Conservation (phyloP, 2,329 filamentous ascomycete genomes). For the Metarhizium humberi region DNA sequence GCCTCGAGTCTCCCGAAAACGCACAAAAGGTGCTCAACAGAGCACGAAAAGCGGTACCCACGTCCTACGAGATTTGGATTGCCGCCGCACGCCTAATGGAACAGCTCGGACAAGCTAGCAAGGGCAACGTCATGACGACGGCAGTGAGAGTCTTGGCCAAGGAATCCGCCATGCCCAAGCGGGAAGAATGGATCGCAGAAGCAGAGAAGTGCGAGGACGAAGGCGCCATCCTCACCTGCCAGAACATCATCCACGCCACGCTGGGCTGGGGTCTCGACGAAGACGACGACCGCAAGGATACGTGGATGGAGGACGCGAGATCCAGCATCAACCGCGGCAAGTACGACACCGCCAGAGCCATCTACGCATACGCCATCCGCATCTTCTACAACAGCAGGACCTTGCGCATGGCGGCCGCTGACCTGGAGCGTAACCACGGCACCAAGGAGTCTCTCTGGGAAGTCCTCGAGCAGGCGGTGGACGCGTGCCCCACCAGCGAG, state of each 20-base stretch:
- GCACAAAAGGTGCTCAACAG: constrained; percentile 93
- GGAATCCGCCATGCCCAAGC: constrained; percentile 91
- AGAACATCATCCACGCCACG: constrained; percentile 84
- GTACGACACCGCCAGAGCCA: constrained; percentile 86
- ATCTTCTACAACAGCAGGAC: constrained; percentile 83
- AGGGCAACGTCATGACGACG: constrained; percentile 89
- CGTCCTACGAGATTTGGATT: constrained; percentile 94
- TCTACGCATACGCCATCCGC: constrained; percentile 83
- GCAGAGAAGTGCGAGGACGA: constrained; percentile 93
- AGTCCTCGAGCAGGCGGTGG: constrained; percentile 85
- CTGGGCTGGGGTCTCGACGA: constrained; percentile 90
- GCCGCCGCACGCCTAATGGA: constrained; percentile 87
- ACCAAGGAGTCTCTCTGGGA: constrained; percentile 74
- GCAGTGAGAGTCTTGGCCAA: constrained; percentile 81
- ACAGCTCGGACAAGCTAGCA: constrained; percentile 67
- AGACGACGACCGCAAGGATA: constrained; percentile 90
- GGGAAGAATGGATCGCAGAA: constrained; percentile 93
- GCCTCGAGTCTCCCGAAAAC: constrained; percentile 80
- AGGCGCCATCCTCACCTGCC: constrained; percentile 76
- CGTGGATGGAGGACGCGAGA: constrained; percentile 91
- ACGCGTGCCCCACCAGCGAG: constrained; percentile 84
- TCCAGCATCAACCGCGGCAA: constrained; percentile 69
- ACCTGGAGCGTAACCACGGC: constrained; percentile 85
- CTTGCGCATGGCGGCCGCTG: constrained; percentile 83
- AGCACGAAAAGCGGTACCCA: constrained; percentile 86